A percentile compares a stretch with the other conserved stretches of the same genome.
phyloP scores from a whole-genome alignment of 1,139 yeast genomes.

The Yamadazyma atmosphaerica region DNA sequence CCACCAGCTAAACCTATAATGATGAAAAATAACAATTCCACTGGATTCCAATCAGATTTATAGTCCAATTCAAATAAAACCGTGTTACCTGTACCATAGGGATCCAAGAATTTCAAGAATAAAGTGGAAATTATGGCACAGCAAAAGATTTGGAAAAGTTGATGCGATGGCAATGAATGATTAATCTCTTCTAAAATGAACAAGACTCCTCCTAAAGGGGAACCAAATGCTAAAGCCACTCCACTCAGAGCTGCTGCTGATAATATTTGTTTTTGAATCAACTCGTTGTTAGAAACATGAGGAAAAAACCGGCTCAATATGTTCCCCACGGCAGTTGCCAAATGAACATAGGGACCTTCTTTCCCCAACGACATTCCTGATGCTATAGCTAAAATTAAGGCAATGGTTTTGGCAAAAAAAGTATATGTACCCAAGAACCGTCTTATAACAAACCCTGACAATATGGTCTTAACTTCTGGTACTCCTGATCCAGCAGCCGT shows the following conservation, averaged over 20 bases:
- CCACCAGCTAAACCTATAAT: slow-evolving; percentile 60
- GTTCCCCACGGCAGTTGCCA: slow-evolving; percentile 69
- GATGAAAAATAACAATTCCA: slow-evolving; percentile 50
- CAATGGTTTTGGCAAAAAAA: slow-evolving; percentile 49
- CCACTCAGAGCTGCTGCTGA: slow-evolving; percentile 71
- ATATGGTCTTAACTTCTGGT: slow-evolving; percentile 59
- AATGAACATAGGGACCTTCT: slow-evolving; percentile 73
- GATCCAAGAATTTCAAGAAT: slow-evolving; percentile 56
- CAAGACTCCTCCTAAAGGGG: slow-evolving; percentile 68
- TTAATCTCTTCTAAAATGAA: slow-evolving; percentile 67
- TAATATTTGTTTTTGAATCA: slow-evolving; percentile 56
- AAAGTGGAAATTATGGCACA: slow-evolving; percentile 62
- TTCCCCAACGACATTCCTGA: slow-evolving; percentile 69
- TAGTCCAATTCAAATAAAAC: slow-evolving; percentile 60
- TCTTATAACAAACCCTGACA: slow-evolving; percentile 58
- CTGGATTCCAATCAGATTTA: slow-evolving; percentile 53
- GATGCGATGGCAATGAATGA: slow-evolving; percentile 58
- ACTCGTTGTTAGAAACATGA: slow-evolving; percentile 50
- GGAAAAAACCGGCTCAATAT: slow-evolving; percentile 53
- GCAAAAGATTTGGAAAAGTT: slow-evolving; percentile 58
- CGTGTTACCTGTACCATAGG: slow-evolving; percentile 64
- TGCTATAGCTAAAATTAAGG: slow-evolving; percentile 59
- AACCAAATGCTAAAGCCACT: slow-evolving; percentile 69
- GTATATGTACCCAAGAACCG: slow-evolving; percentile 58
- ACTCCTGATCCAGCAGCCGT: slow-evolving; percentile 68